Evolutionary conservation across 164 flowering plant species (phyloP).

Genomic region (Stephania japonica): DNA sequence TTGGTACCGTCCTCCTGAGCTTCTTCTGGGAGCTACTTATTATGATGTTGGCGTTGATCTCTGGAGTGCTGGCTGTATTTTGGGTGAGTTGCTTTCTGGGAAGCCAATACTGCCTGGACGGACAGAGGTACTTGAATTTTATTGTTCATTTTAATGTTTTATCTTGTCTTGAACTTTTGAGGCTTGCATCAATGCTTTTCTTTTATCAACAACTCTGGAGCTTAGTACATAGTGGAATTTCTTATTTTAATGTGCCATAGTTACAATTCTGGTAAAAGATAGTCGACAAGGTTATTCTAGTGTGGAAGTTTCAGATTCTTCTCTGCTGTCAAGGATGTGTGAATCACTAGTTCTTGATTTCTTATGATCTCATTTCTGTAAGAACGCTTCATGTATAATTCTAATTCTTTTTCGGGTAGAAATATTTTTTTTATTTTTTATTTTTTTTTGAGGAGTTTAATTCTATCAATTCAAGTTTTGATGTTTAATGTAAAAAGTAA

Average conservation of each 20-base stretch:
- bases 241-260: background rate
- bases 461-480: background rate
- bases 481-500: background rate
- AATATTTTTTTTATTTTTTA: too few species aligned
- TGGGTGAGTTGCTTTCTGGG: conserved; percentile 87
- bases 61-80: conserved; percentile 98
- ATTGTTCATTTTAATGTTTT: background rate
- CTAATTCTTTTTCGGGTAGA: too few species aligned
- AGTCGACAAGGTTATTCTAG: too few species aligned
- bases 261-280: too few species aligned
- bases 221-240: background rate
- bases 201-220: background rate
- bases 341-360: too few species aligned
- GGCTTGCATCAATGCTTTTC: background rate
- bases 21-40: conserved; percentile 80
- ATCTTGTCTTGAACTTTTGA: too few species aligned
- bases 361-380: too few species aligned
- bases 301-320: too few species aligned
- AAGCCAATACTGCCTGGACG: conserved; percentile 91
- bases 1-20: conserved; percentile 98
- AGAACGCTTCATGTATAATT: too few species aligned
- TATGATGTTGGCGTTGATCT: conserved; percentile 88
- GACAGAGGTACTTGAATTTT: conserved; percentile 62
- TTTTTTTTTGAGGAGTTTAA: too few species aligned
- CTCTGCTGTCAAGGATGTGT: too few species aligned